A percentile compares a stretch with the other conserved stretches of the same genome.
Evolutionary conservation across 2,329 filamentous ascomycete genomes (phyloP).

Genomic region (Stachybotrys chlorohalonatus): DNA sequence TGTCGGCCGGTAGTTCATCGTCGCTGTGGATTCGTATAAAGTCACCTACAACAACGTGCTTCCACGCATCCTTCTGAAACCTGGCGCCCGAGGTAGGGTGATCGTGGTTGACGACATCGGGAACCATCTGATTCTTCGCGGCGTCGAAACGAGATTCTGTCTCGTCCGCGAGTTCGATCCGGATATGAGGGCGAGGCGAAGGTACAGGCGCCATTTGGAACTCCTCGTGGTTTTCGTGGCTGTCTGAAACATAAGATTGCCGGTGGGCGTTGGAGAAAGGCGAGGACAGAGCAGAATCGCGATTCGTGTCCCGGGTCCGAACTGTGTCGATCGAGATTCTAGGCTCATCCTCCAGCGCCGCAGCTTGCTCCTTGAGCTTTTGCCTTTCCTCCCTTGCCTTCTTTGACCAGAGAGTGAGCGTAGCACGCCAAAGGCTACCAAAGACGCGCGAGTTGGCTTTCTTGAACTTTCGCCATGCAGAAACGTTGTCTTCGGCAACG

Average conservation of each 20-base stretch:
- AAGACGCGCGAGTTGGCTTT: slow-evolving; percentile 67
- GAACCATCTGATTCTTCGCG: slow-evolving; percentile 36
- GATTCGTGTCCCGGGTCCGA: slow-evolving; percentile 22
- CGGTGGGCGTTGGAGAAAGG: slow-evolving; percentile 42
- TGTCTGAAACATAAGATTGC: slow-evolving; percentile 41
- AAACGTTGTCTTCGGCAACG: slow-evolving; percentile 77
- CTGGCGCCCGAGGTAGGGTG: slow-evolving; percentile 59
- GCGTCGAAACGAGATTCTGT: slow-evolving; percentile 22
- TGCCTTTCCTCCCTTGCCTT: slow-evolving; percentile 39
- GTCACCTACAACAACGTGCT: slow-evolving; percentile 88
- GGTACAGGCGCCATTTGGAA: slow-evolving; percentile 96
- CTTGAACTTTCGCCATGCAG: slow-evolving; percentile 79
- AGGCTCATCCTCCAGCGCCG: slow-evolving; percentile 42
- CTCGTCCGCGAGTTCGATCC: slow-evolving; percentile 29
- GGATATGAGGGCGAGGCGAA: slow-evolving; percentile 50
- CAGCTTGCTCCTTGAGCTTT: slow-evolving; percentile 30
- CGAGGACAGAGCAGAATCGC: slow-evolving; percentile 32
- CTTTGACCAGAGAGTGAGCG: slow-evolving; percentile 40
- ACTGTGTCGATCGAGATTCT: slow-evolving; percentile 47
- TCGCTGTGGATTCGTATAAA: slow-evolving; percentile 95
- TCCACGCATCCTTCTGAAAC: slow-evolving; percentile 93
- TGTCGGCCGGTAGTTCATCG: slow-evolving; percentile 87
- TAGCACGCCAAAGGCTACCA: slow-evolving; percentile 40
- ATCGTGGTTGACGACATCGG: slow-evolving; percentile 62
- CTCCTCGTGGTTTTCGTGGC: slow-evolving; percentile 39